These are phyloP conservation scores for Coemansia biformis DNA, from an alignment of 192 early-diverging fungal genomes.

Conservation along the genomic window DNA sequence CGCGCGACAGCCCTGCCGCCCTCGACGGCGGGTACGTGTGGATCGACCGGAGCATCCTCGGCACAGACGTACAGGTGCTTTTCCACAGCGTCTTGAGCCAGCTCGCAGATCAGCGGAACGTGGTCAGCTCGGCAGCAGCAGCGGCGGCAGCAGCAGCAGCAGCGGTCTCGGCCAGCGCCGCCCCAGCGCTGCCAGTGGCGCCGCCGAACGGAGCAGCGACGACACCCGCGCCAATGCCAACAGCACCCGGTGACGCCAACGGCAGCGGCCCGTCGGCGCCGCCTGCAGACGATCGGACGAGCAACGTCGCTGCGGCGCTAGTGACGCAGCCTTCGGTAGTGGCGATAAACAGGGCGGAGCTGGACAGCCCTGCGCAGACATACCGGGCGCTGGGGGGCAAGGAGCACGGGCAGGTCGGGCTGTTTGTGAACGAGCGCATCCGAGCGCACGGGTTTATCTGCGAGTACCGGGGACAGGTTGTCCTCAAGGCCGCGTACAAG, in stretches of 20 bases:
- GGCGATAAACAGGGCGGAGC: conserved; percentile 6
- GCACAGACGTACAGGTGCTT: conserved; percentile 40
- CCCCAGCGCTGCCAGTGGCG: too few species aligned
- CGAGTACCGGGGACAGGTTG: conserved; percentile 73
- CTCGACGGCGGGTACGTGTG: conserved; percentile 22
- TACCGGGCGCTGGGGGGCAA: conserved; percentile 20
- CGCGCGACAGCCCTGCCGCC: conserved; percentile 8
- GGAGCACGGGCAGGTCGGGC: conserved; percentile 24
- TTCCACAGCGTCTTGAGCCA: conserved; percentile 49
- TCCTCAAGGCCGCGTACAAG: conserved; percentile 62
- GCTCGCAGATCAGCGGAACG: conserved; percentile 38
- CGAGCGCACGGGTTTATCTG: conserved; percentile 53
- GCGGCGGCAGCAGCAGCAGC: too few species aligned
- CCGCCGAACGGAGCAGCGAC: too few species aligned
- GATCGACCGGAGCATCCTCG: conserved; percentile 42
- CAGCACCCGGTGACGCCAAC: too few species aligned
- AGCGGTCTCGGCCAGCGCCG: too few species aligned
- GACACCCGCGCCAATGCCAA: too few species aligned
- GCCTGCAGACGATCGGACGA: too few species aligned
- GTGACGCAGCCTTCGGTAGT: conserved; percentile 4
- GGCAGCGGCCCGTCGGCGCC: too few species aligned
- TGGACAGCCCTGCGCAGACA: conserved; percentile 3
- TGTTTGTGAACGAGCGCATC: conserved; percentile 31
- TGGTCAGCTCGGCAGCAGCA: conserved; percentile 14
- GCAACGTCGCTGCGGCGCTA: not conserved